Evolutionary conservation across 495 filamentous ascomycete genomes (phyloP).

Genomic region (Neohortaea acidophila): DNA sequence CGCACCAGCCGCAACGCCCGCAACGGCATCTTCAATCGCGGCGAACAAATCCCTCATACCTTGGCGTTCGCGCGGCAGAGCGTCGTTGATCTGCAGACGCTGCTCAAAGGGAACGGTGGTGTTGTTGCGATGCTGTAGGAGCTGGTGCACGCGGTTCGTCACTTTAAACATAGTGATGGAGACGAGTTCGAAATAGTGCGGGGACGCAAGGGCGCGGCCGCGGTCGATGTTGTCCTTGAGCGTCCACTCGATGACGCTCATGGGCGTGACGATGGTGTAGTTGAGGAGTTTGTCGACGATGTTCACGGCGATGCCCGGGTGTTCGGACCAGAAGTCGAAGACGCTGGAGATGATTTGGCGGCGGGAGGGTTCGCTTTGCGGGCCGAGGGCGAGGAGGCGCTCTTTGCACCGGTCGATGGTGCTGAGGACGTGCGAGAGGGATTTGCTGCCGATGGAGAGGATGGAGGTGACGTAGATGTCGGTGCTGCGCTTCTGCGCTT

Average conservation of each 20-base stretch:
- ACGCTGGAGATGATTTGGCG: slow-evolving; percentile 81
- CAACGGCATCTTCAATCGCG: slow-evolving; percentile 63
- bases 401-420: slow-evolving; percentile 95
- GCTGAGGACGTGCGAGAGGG: slow-evolving; percentile 85
- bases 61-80: slow-evolving; percentile 45
- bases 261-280: slow-evolving; percentile 79
- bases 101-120: slow-evolving; percentile 43
- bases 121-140: slow-evolving; percentile 45
- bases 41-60: slow-evolving; percentile 67
- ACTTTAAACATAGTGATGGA: slow-evolving; percentile 82
- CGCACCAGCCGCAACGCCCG: slow-evolving; percentile 54
- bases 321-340: slow-evolving; percentile 82
- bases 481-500: slow-evolving; percentile 66
- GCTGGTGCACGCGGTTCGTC: slow-evolving; percentile 72
- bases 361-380: slow-evolving; percentile 37
- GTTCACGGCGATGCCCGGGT: slow-evolving; percentile 81
- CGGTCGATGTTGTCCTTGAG: slow-evolving; percentile 46
- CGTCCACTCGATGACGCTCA: slow-evolving; percentile 77
- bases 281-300: slow-evolving; percentile 96
- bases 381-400: slow-evolving; percentile 61
- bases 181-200: slow-evolving; percentile 78
- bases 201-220: slow-evolving; percentile 52
- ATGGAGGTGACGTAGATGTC: slow-evolving; percentile 88
- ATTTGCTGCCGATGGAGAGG: slow-evolving; percentile 84
- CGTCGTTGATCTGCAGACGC: slow-evolving; percentile 46